A percentile compares a stretch with the other conserved stretches of the same genome.
Evolutionary conservation across 78 protist species (phyloP).

Genomic region (Dictyostelium brefeldianum): DNA sequence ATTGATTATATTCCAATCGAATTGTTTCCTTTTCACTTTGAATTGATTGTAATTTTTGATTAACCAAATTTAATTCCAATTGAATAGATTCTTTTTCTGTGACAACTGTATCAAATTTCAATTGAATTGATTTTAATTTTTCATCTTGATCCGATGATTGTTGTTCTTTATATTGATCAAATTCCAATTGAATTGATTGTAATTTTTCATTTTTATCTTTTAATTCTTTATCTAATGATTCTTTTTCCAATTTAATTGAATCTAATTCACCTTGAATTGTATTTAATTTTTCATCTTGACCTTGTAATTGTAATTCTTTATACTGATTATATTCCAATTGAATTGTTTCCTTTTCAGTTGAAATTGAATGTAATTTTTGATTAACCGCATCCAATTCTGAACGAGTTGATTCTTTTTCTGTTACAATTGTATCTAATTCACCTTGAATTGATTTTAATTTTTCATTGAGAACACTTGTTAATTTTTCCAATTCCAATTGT

Average conservation of each 20-base stretch:
- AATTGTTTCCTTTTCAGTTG: neutral
- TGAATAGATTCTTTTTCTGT: neutral
- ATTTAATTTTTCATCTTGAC: neutral
- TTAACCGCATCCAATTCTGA: too few relatives aligned
- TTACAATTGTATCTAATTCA: too few relatives aligned
- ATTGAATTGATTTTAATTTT: neutral
- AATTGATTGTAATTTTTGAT: neutral
- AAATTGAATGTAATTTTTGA: neutral
- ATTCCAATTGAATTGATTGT: neutral
- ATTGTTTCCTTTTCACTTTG: neutral
- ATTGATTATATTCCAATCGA: neutral
- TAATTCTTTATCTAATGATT: neutral
- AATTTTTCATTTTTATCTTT: neutral
- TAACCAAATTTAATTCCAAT: too few relatives aligned
- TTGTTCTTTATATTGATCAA: neutral
- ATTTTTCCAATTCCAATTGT: too few relatives aligned
- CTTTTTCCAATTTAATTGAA: neutral
- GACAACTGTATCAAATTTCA: too few relatives aligned
- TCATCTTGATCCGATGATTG: neutral
- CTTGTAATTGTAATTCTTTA: neutral
- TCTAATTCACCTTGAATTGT: neutral
- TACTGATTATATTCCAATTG: neutral
- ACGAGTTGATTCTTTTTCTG: neutral
- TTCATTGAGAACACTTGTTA: neutral
- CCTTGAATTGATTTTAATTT: neutral